Evolutionary conservation across 208 protist species (phyloP).

Genomic region (Acanthamoeba royreba): DNA sequence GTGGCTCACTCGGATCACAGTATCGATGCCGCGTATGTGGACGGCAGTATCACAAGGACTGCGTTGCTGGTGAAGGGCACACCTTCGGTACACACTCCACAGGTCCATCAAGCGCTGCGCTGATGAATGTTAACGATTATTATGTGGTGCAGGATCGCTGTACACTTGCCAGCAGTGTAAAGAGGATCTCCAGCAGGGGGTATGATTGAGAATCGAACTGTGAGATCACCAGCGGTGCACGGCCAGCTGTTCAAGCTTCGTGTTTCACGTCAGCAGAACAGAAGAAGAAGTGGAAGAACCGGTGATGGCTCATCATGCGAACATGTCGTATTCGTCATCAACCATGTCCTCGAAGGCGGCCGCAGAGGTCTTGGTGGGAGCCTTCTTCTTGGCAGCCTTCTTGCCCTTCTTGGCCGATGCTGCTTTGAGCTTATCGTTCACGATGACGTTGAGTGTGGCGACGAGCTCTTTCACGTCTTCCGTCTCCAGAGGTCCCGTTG

Average conservation of each 20-base stretch:
- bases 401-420: conserved; percentile 25
- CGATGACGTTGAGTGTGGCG: not conserved
- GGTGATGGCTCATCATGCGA: not conserved
- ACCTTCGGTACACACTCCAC: not conserved
- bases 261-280: not conserved
- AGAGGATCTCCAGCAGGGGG: not conserved
- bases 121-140: not conserved
- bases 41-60: not conserved
- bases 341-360: conserved; percentile 13
- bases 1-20: not conserved
- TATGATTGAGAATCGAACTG: not conserved
- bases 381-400: conserved; percentile 12
- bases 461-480: conserved; percentile 20
- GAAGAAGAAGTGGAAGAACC: not conserved
- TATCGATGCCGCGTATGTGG: not conserved
- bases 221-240: not conserved
- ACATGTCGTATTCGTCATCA: conserved; percentile 40
- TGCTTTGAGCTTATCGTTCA: conserved; percentile 32
- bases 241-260: not conserved
- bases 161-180: not conserved
- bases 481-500: not conserved
- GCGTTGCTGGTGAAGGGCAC: not conserved
- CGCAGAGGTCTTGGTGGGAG: not conserved
- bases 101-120: not conserved
- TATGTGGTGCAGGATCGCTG: not conserved